Conservation (phyloP, 345 rosid species). For the Rhodomyrtus tomentosa region DNA sequence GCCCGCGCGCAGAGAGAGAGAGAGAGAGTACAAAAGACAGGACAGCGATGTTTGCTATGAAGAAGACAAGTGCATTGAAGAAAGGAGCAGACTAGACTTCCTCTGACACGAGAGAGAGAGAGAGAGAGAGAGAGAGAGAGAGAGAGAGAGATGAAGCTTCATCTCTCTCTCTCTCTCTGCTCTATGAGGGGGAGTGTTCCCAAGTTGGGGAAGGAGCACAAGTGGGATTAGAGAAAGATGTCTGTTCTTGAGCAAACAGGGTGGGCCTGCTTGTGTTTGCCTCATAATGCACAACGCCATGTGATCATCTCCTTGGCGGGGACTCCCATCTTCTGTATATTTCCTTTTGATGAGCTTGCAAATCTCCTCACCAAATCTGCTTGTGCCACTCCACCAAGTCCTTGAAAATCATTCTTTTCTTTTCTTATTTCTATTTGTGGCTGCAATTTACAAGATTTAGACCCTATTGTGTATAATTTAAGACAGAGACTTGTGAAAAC, state of each 20-base stretch:
- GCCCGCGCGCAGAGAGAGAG: not conserved
- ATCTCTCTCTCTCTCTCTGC: not conserved
- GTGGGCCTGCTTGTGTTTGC: conserved; percentile 63
- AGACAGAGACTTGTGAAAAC: not conserved
- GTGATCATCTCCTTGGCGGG: conserved; percentile 28
- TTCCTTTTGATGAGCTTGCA: not conserved
- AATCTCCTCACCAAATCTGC: not conserved
- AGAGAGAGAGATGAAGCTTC: not conserved
- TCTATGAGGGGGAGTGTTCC: conserved; percentile 25
- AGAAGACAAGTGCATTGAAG: conserved; percentile 71
- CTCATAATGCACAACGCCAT: conserved; percentile 42
- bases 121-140: not conserved
- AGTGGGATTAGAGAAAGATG: conserved; percentile 52
- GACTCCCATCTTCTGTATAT: conserved; percentile 3
- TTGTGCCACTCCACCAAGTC: not conserved
- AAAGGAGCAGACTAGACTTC: conserved; percentile 11
- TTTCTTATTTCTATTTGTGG: too few relatives aligned
- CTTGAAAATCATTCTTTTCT: not conserved
- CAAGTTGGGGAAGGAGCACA: conserved; percentile 43
- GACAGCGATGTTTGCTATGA: conserved; percentile 68
- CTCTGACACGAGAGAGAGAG: not conserved
- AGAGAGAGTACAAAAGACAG: conserved; percentile 30
- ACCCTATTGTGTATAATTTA: not conserved
- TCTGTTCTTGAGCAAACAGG: conserved; percentile 47
- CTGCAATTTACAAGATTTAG: not conserved